Evolutionary conservation across 2,329 filamentous ascomycete genomes (phyloP), one percentile per base, ranked within the genome.

Genomic region (Aphanoascus verrucosus): DNA sequence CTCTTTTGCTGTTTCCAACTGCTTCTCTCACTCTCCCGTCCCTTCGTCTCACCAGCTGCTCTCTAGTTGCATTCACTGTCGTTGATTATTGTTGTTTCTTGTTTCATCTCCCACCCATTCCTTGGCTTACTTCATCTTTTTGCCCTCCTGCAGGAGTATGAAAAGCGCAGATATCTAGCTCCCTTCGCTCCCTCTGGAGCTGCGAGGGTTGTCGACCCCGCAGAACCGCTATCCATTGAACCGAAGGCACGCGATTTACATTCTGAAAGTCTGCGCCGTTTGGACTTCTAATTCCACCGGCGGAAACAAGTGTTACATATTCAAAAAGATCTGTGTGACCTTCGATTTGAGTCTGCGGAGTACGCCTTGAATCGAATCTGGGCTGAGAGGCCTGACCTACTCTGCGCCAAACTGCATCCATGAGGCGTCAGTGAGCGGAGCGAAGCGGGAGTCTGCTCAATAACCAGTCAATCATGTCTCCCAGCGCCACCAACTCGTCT

Each of bases 401-500:
- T 47, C 45, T 43, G 44, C 49, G 23, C 44, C 65, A 63, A 63
- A 67, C 63, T 64, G 67, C 61, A 62, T 67, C 65, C 65, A 68
- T 68, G 67, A 67, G 62, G 67, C 65, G 64, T 66, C 67, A 64
- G 62, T 68, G 65, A 72, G 61, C 61, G 61, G 68, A 62, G 68
- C 64, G 63, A 63, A 65, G 60, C 64, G 61, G 66, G 60, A 67
- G 61, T 63, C 65, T 65, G 63, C 64, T 55, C 65, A 64, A 65
- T 65, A 63, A 62, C 62, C 62, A 61, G 58, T 64, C 61, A 63
- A 70, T 64, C 59, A 76, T 76, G 74, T 68, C 69, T 65, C 65
- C 72, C 65, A 68, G 72, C 65, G 65, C 66, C 60, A 68, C 65
- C 64, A 67, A 67, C 64, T 64, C 68, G 61, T 62, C 69, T 40